These are phyloP conservation scores for Wickerhamomyces ciferrii DNA, from an alignment of 805 yeast species.

Conservation along the genomic window DNA sequence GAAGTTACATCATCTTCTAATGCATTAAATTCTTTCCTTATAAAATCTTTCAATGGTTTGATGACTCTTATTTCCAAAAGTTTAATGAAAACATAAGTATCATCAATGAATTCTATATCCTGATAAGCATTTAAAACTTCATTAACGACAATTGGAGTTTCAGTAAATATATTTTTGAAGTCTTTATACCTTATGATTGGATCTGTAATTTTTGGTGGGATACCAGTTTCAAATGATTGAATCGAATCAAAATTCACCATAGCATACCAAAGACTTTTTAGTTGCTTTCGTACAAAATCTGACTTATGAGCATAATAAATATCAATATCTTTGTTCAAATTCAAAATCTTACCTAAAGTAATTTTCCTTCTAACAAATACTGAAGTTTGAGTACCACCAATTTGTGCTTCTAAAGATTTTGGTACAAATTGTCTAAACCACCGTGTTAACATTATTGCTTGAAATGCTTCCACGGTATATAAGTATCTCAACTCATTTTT, in stretches of 20 bases:
- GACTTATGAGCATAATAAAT: neutral
- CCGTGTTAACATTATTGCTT: neutral
- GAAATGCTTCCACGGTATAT: neutral
- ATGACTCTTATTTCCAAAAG: neutral
- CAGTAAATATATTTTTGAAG: neutral
- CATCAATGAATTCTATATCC: neutral
- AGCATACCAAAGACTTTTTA: neutral
- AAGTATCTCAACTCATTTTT: neutral
- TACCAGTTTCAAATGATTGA: neutral
- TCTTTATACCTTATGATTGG: neutral
- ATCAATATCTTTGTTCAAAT: neutral
- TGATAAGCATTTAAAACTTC: neutral
- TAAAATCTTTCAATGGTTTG: neutral
- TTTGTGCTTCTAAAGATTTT: neutral
- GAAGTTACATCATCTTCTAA: neutral
- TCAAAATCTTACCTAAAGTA: neutral
- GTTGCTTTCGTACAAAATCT: neutral
- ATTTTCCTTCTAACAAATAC: neutral
- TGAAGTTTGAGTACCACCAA: neutral
- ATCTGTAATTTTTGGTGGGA: neutral
- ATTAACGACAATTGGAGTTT: neutral
- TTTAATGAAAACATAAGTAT: neutral
- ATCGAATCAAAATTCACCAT: neutral
- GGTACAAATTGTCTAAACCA: neutral
- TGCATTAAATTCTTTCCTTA: neutral